These are phyloP conservation scores for Podila epicladia DNA, from an alignment of 192 early-diverging fungal species.

Conservation along the genomic window DNA sequence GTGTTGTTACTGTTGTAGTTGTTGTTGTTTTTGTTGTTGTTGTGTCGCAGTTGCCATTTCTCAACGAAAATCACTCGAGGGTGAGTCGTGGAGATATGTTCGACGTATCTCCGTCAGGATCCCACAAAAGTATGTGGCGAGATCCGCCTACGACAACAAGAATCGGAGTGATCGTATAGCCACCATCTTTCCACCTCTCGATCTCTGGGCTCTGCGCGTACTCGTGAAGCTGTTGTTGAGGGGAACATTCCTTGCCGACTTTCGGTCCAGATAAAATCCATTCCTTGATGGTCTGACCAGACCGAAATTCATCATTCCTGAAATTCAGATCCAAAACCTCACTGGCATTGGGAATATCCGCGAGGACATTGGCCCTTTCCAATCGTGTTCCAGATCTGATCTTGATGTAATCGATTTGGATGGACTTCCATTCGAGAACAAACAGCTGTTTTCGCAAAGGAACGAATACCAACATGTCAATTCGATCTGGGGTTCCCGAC, in stretches of 20 bases:
- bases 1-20: too few species aligned
- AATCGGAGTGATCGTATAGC: constrained; percentile 30
- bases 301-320: constrained; percentile 26
- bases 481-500: constrained; percentile 25
- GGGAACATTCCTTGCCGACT: background rate
- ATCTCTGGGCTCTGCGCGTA: constrained; percentile 21
- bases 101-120: too few species aligned
- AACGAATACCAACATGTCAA: constrained; percentile 33
- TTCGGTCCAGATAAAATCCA: constrained; percentile 18
- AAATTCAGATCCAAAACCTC: constrained; percentile 27
- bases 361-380: constrained; percentile 24
- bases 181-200: constrained; percentile 11
- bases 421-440: constrained; percentile 44
- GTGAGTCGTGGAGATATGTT: too few species aligned
- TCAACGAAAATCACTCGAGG: too few species aligned
- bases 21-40: too few species aligned
- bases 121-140: too few species aligned
- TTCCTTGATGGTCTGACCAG: constrained; percentile 41
- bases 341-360: constrained; percentile 9
- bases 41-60: too few species aligned
- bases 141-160: constrained; percentile 13
- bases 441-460: constrained; percentile 25
- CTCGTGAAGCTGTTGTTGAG: constrained; percentile 22
- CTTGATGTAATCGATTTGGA: constrained; percentile 37
- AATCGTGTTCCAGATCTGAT: constrained; percentile 29